These are phyloP conservation scores for Penicillium decumbens DNA, from an alignment of 2,329 filamentous ascomycete species.

Conservation along the genomic window DNA sequence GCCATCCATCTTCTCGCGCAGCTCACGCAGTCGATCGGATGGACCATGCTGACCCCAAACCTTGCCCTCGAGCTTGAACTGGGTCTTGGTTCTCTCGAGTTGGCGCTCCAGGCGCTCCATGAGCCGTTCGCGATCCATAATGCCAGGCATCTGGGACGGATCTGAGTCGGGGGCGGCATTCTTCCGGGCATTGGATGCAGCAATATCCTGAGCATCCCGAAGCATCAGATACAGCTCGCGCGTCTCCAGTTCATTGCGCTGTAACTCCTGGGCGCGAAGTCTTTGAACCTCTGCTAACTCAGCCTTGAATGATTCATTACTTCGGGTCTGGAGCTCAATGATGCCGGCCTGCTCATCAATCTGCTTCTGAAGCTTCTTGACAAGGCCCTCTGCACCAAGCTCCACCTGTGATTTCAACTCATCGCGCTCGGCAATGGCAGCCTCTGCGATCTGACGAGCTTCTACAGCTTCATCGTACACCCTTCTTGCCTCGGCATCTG, in stretches of 20 bases:
- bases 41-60: conserved; percentile 83
- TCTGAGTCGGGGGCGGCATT: conserved; percentile 52
- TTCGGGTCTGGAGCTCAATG: conserved; percentile 81
- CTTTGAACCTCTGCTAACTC: conserved; percentile 84
- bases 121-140: conserved; percentile 83
- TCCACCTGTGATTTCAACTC: conserved; percentile 87
- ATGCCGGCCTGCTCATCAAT: conserved; percentile 88
- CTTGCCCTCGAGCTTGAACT: conserved; percentile 92
- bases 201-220: conserved; percentile 91
- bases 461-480: conserved; percentile 88
- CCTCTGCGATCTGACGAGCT: conserved; percentile 86
- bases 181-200: conserved; percentile 75
- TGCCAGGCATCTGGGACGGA: conserved; percentile 77
- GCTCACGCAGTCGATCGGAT: conserved; percentile 83
- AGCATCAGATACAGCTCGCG: conserved; percentile 98
- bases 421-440: conserved; percentile 92
- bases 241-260: conserved; percentile 92
- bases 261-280: conserved; percentile 80
- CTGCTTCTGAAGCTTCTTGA: conserved; percentile 87
- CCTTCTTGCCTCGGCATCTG: conserved; percentile 88
- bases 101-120: conserved; percentile 95
- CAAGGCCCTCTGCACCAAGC: conserved; percentile 85
- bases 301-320: conserved; percentile 81
- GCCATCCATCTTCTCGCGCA: conserved; percentile 92
- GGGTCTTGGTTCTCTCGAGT: conserved; percentile 92